Evolutionary conservation across 345 rosid species (phyloP), one percentile per base, ranked within the genome.

Genomic region (Nephelium lappaceum): DNA sequence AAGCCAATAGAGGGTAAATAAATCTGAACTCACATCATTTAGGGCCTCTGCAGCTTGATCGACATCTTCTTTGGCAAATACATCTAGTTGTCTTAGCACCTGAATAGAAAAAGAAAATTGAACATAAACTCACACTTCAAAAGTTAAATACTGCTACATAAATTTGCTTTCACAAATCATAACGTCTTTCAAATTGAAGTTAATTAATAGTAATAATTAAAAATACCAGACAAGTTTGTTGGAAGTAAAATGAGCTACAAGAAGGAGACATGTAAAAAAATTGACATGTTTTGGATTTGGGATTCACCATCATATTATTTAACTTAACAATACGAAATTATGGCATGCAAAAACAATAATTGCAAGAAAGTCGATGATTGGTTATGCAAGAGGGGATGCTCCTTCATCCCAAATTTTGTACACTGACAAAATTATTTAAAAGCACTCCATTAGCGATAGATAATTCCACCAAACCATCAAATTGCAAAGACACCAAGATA

Each of bases 41-140:
- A 97, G 84, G 68, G 97, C 98, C 66, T 92, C 95, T 8, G 98
- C 88, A 73, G 99, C 98, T 47, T 91, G 74, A 61, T 72, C 84
- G 15, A 92, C 67, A 72, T 96, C 97, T 58, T 88, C 90, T 73
- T 86, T 85, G 41, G 97, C 88, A 74, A 96, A 94, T 57, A 96
- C 93, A 72, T 93, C 86, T 31, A 96, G 91, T 71, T 91, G 92
- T 77, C 80, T 55, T 63, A 96, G 77, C 73, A 93, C 98, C 99
- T 87, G 84, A 36, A 55, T 49, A 5, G 76, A 42, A 71, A 24
- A 77, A 49, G n/a, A 21, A 42, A 43, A 38, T 75, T 63, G 67
- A 49, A 42, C 43, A 79, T 58, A 31, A 77, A 69, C 25, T 66
- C 19, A 66, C 36, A 64, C 15, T 11, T 49, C 21, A n/a, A 9